Evolutionary conservation across 2,329 filamentous ascomycete species (phyloP), one percentile per base, ranked within the genome.

Genomic region (Phialophora macrospora): DNA sequence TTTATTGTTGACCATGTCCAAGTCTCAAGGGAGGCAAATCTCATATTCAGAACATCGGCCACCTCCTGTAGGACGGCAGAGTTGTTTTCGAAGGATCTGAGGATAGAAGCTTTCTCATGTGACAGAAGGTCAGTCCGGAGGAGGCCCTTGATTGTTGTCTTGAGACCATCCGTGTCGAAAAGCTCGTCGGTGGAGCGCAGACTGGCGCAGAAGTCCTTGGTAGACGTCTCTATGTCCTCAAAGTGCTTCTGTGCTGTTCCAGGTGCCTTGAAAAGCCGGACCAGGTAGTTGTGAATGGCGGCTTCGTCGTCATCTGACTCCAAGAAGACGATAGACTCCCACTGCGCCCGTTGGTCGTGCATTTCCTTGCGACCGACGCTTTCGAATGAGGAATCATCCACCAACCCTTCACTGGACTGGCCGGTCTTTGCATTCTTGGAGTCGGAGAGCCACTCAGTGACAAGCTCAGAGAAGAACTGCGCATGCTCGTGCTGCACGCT

Each of bases 251-350:
- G 75, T 4, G 77, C 76, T 26, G 74, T 74, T 63, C 72, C 79
- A 66, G 73, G 80, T 73, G 68, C 77, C 68, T 44, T 76, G 71
- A 88, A 88, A 0, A 88, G 77, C 0, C 75, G 68, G 11, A 80
- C 75, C 1, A 89, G 80, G 69, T 86, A 88, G 0, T 73, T 67
- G 3, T 77, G 74, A 63, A 88, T 83, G 9, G 76, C 78, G 3
- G 67, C 69, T 8, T 74, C 73, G 67, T 88, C 80, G 2, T 81
- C 81, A 17, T 82, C 72, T 30, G 78, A 77, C 4, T 80, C 74
- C 3, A 77, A 77, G 71, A 88, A 88, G n/a, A 86, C 84, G 60
- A 82, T 76, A 0, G 77, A 73, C 72, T 88, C 86, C 84, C 86
- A 88, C 12, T 76, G 78, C 1, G 79, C 77, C 22, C 85, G 79